Evolutionary conservation across 2,329 filamentous ascomycete species (phyloP), one percentile per base, ranked within the genome.

Genomic region (Mycosphaerella sp.): DNA sequence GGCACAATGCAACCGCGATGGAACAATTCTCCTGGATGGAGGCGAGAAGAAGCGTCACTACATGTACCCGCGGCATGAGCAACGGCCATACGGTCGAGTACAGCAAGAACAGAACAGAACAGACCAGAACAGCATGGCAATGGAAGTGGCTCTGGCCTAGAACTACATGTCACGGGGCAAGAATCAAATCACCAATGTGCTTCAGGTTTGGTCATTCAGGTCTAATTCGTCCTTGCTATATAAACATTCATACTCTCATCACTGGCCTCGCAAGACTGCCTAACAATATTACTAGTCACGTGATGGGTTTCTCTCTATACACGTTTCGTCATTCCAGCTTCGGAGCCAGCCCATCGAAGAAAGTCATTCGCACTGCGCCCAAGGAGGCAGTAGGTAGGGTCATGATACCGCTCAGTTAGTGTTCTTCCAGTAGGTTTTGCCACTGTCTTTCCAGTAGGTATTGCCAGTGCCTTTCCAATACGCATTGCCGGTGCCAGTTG

Each of bases 321-420:
- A 26, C 42, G n/a, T 38, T 11, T 38, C 21, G 8, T 44, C 21
- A 26, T 36, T 39, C 29, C 48, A 44, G 40, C 48, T 51, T 51
- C 40, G 41, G 14, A 45, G 40, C 40, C 48, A 36, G 40, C 40
- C 40, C 41, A 51, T 51, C 48, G 48, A 51, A 44, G 48, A 45
- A 42, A 51, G 23, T 23, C 21, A 26, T 41, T 43, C 36, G 29
- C 31, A 42, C 40, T 23, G 48, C 48, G 38, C 38, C 14, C 14
- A 40, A 14, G 38, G 21, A 4, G 1, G 21, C 21, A 21, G 21
- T 21, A 21, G 21, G 21, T 21, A 29, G 47, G 32, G 12, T 17
- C 41, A 17, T 29, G 26, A 29, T 29, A 29, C 26, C 6, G 26
- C 6, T 29, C 26, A 29, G 26, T 29, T 21, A 21, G 21, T 21